Evolutionary conservation across 2,329 filamentous ascomycete species (phyloP), one percentile per base, ranked within the genome.

Genomic region (Huntiella bhutanensis): DNA sequence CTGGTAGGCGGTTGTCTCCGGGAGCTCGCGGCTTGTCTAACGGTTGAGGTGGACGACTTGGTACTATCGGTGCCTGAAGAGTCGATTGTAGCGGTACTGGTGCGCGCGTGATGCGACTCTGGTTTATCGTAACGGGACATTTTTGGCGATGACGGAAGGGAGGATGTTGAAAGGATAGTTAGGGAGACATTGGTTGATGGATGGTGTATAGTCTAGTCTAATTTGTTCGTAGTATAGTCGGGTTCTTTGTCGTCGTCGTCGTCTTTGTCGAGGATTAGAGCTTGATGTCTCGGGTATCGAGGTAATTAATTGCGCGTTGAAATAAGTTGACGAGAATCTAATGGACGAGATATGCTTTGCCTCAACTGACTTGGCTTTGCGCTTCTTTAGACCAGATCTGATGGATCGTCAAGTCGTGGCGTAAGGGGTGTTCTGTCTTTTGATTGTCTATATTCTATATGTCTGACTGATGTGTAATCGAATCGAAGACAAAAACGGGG

Each of bases 51-150:
- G 51, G 78, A 82, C 55, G 71, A 49, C 34, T 46, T 71, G 62
- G 71, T 74, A 64, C 77, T 82, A 55, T 75, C 71, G 56, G 71
- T 73, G 64, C 72, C 75, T 53, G 72, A 71, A 68, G 73, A 77
- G 34, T 28, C 46, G 4, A 17, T 43, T 63, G 74, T 74, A 53
- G 70, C 64, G 53, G 76, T 77, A 65, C 71, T 77, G 69, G 79
- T 72, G 63, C 76, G 77, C 62, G 68, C 67, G 22, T 28, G 22
- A 56, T 63, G 62, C 56, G 66, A 43, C 7, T 43, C 41, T 8
- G 34, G 32, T 19, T 43, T 64, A 59, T 81, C 77, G 65, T 77
- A 73, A 62, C 70, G 73, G 63, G 76, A 73, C 79, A 83, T 82
- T 34, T 40, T 13, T 8, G 13, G 40, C 8, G 19, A 41, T 22